Base-by-base conservation (phyloP, 2,329 filamentous ascomycete species). In the Aspergillus udagawae region DNA sequence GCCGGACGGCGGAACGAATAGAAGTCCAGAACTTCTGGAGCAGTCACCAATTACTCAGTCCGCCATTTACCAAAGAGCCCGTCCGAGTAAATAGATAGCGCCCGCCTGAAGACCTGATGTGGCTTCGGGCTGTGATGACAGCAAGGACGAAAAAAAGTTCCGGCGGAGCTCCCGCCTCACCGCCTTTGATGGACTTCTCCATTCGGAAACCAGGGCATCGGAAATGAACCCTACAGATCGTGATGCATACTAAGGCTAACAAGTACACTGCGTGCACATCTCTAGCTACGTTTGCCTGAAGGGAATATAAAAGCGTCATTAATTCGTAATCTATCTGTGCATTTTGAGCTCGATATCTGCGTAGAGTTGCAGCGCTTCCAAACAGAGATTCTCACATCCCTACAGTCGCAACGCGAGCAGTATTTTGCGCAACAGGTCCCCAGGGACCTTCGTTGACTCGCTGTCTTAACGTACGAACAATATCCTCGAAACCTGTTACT, bases 361-460 rank as follows among this genome's bases (percentile, higher is more conserved):
- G 5, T 38, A 17, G 32, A 38, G 32, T 35, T 17, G 14, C 21
- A 14, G 44, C 8, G 14, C 8, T 47, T 6, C 9, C 21, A 23
- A 23, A 4, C 10, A 23, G 10, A 47, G 4, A 3, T 14, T 21
- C 28, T 63, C 62, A 77, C 25, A 74, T 32, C 9, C 71, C 70
- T 32, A 74, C 60, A 5, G 76, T 69, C 53, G 73, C 71, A n/a
- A 79, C 65, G 25, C 70, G 67, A 28, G 66, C 65, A 41, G 67
- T 65, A 41, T 67, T 62, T 41, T 71, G 66, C 32, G 64, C 67
- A 0, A 65, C 63, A 25, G 72, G 71, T n/a, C 76, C 76, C 67
- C 69, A 66, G 12, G 76, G 75, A 4, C 76, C 76, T 51, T 77
- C 70, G n/a, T 68, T 71, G 53, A 78, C 73, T 5, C 76, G 70